Evolutionary conservation across 768 basidiomycete genomes (phyloP), one percentile per base, ranked within the genome.

Genomic region (Rhizopogon salebrosus): DNA sequence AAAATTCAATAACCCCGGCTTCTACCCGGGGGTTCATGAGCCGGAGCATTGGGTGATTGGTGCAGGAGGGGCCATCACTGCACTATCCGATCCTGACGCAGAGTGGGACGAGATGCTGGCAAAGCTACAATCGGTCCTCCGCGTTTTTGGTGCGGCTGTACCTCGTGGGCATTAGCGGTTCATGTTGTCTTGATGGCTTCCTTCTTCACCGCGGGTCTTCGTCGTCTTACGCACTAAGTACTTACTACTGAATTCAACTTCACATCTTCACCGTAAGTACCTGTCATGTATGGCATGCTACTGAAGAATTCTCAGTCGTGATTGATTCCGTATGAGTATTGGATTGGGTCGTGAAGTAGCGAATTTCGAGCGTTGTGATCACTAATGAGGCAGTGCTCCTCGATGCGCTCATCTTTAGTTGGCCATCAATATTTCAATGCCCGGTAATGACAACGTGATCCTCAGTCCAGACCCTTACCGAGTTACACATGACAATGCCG

Each of bases 41-140:
- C 57, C 63, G 26, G 84, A 90, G 61, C 74, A 82, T 37, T 92
- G 89, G 90, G 71, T 75, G 2, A 75, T 95, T 29, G 95, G 94
- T 18, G 92, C 94, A 18, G 95, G 95, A n/a, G 95, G 95, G 34
- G 95, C 94, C 9, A 97, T 98, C 59, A 98, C 95, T 20, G 93
- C 92, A 13, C 76, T 98, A 36, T 95, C 93, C 5, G 83, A 94
- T 54, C 77, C 87, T 4, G 80, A 84, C 41, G 83, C 77, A 6
- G 95, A 98, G 66, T 97, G 94, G 94, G 93, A 95, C 6, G 95
- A 98, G 66, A 95, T 98, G 80, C 61, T 82, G 18, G 76, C 84
- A n/a, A 98, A 98, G 66, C 78, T 95, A 24, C 78, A 84, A 55
- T 89, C 88, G 59, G 87, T 89, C 41, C 70, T 91, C 46, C 75